Percentiles rank a stretch among this genome's conserved stretches.
phyloP scores from a whole-genome alignment of 2,329 filamentous ascomycete species.

The Colletotrichum graminicola region DNA sequence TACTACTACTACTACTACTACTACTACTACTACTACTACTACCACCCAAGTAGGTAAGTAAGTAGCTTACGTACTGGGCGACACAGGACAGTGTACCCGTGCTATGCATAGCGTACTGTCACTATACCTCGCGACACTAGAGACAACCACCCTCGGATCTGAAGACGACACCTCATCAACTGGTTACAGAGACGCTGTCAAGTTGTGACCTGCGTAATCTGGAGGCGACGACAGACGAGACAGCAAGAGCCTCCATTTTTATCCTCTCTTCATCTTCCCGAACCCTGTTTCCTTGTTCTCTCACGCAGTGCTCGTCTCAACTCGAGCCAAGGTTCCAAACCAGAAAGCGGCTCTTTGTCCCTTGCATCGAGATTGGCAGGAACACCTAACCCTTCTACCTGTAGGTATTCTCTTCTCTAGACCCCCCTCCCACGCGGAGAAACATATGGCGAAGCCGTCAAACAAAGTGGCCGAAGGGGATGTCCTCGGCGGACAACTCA shows the following conservation, averaged over 20 bases:
- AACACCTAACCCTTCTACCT: neutral
- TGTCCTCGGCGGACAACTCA: neutral
- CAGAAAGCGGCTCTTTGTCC: constrained; percentile 10
- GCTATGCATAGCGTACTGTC: neutral
- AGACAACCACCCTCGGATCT: neutral
- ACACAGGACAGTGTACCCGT: neutral
- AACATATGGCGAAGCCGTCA: constrained; percentile 1
- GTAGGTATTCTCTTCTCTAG: neutral
- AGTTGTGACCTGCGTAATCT: constrained; percentile 22
- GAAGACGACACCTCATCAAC: constrained; percentile 32
- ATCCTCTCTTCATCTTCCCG: neutral
- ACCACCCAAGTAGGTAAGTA: no score
- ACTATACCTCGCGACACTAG: neutral
- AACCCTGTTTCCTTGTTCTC: neutral
- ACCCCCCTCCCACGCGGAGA: neutral
- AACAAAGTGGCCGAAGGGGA: neutral
- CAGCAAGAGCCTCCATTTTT: constrained; percentile 1
- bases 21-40: no score
- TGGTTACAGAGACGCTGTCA: constrained; percentile 17
- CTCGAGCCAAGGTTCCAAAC: neutral
- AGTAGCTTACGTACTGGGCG: no score
- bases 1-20: no score
- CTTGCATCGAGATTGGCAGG: neutral
- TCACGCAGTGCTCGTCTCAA: constrained; percentile 12
- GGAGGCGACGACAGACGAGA: constrained; percentile 24